A percentile compares a stretch with the other conserved stretches of the same genome.
Evolutionary conservation across 2,329 filamentous ascomycete species (phyloP).

Genomic region (Arthroderma sp.): DNA sequence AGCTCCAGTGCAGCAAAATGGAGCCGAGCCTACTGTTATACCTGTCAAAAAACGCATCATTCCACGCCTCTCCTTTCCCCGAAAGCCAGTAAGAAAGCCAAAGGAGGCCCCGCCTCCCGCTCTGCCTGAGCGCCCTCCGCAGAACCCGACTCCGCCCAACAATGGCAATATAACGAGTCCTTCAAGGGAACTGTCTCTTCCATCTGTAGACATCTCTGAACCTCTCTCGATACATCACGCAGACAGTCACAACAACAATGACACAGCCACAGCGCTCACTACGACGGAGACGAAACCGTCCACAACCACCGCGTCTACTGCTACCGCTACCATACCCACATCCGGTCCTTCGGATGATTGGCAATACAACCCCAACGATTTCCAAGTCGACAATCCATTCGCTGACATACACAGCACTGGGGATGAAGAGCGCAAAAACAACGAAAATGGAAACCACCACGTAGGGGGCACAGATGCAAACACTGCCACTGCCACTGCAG

Average conservation of each 20-base stretch:
- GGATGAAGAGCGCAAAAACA: slow-evolving; percentile 1
- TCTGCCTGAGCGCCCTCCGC: no score
- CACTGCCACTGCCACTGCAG: not conserved
- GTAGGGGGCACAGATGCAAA: not conserved
- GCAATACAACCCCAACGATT: slow-evolving; percentile 27
- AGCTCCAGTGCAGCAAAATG: not conserved
- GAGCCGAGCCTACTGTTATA: not conserved
- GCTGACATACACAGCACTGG: slow-evolving; percentile 20
- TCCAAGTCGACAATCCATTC: slow-evolving; percentile 30
- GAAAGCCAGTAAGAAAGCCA: slow-evolving; percentile 5
- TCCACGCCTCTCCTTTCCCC: slow-evolving; percentile 8
- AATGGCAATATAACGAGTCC: no score
- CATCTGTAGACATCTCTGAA: no score
- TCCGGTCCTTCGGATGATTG: slow-evolving; percentile 7
- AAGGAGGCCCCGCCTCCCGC: no score
- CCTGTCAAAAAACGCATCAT: slow-evolving; percentile 3
- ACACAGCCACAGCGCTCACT: not conserved
- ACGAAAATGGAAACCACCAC: not conserved
- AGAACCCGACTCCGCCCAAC: no score
- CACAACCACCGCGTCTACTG: slow-evolving; percentile 5
- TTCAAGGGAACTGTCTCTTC: no score
- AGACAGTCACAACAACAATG: no score
- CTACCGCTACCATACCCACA: slow-evolving; percentile 7
- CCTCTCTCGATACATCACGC: no score
- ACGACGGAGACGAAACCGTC: not conserved